Base-by-base conservation (phyloP, 2,329 filamentous ascomycete genomes). In the Exophiala calicioides region DNA sequence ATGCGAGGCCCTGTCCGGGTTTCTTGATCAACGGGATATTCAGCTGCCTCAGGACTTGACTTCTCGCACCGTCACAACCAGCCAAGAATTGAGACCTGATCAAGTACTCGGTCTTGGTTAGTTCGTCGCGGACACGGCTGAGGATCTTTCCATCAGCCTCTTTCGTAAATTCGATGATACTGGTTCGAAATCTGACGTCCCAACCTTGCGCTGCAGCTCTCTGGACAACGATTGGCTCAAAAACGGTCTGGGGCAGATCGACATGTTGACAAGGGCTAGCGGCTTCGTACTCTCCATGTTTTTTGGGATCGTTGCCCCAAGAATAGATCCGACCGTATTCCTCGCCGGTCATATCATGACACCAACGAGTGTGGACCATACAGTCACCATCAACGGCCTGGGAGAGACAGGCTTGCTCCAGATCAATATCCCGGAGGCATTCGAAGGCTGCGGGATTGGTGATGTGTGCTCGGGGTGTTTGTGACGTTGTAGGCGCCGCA, bases 51-150 rank as follows among this genome's bases (percentile, higher is more conserved):
- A 76, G 62, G 7, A 79, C 66, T 45, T 63, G 67, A 59, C 70
- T 77, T 34, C 70, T 60, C 0, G 66, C 74, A 12, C 73, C 81
- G 59, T 84, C 81, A 33, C 75, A 77, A 3, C 80, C 81, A 51
- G 83, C 80, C 5, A 84, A 64, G 52, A 78, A 84, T 42, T 74
- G 75, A 0, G 78, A 58, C 21, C 52, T 39, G 13, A 58, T 47
- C 8, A 36, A 51, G 40, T 66, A 65, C n/a, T 58, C 62, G 18
- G 57, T 53, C 16, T 62, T 58, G 3, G 62, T 63, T n/a, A 68
- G 26, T 3, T 55, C 58, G 36, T 73, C 68, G 27, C 60, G 55
- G n/a, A 73, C 49, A 5, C 59, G 64, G 5, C 65, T 69, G 6
- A 62, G 59, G 27, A 69, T 64, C 3, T 55, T 58, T 8, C 63